Evolutionary conservation across 106 monocot species (phyloP), one percentile per base, ranked within the genome.

Genomic region (Dioscorea dumetorum): DNA sequence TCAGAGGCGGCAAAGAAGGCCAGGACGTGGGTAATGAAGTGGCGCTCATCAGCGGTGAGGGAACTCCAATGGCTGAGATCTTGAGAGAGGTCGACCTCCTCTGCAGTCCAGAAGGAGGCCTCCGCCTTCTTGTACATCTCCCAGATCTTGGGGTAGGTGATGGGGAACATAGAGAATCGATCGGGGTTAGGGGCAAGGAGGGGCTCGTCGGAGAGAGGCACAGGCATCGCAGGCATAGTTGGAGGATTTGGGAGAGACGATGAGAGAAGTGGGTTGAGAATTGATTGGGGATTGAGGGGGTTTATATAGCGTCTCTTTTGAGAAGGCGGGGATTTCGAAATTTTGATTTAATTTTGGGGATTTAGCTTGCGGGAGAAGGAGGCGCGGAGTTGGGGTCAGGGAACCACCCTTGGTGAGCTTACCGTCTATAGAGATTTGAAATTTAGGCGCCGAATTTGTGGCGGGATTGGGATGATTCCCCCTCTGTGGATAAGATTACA

Each of bases 101-200:
- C 94, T 9, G 94, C 87, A 0, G 94, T 94, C 94, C 94, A 94
- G 82, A 94, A 94, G 18, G 90, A 94, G 24, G 93, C 93, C 73
- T 84, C 86, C 10, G 93, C 89, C 58, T 90, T 89, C 93, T 90
- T 94, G 82, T 94, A 94, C 77, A 94, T 84, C 84, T 90, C 93
- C 93, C 93, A 94, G 67, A 94, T 87, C 72, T 74, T 58, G 9
- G 88, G 93, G 71, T 78, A 94, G 61, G 67, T 68, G 77, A 94
- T 82, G 12, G 93, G 93, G 59, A 94, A 94, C 94, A 94, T 94
- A 63, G 84, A 94, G 80, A 94, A 94, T n/a, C 94, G 84, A 28
- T 94, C 94, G 14, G 87, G 80, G 52, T 74, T 83, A 5, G 77
- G 68, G 19, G 76, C 74, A 14, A 94, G 82, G 24, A 94, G 82